Base-by-base conservation (phyloP, 2,329 filamentous ascomycete species). In the Fusarium mangiferae region DNA sequence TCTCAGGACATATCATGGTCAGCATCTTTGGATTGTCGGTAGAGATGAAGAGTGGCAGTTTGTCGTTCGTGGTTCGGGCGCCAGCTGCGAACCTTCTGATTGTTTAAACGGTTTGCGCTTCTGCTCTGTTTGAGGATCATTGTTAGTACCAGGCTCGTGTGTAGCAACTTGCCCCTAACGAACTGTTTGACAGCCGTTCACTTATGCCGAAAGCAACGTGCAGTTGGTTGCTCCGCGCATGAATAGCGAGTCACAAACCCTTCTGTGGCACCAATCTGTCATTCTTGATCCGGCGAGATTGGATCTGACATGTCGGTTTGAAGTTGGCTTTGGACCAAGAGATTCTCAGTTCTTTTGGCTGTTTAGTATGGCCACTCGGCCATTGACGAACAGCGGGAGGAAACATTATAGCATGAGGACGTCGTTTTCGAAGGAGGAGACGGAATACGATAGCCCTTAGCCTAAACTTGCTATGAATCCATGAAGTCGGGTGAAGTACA, bases 171-270 rank as follows among this genome's bases (percentile, higher is more conserved):
- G 49, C 48, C 39, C 52, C 59, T 69, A 60, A 54, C 63, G 60
- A 56, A 51, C 48, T 61, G 63, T 74, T 66, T 74, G 72, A 69
- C 72, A 74, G 56, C 72, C 72, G 72, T 60, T 52, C 36, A 72
- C 68, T 74, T 57, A 65, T 68, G 68, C 72, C 72, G 72, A 75
- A 54, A 61, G 72, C 72, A 74, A 75, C 72, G 68, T 74, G 71
- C 61, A 55, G 30, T 15, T 58, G 44, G 72, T 74, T 55, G 42
- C 68, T 75, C 71, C 59, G 52, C 58, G 64, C 59, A 46, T 75
- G 72, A 68, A 56, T 57, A 59, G 58, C 58, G 63, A 41, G 55
- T 17, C 72, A 74, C 72, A 73, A 69, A 42, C 67, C 59, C 59
- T 24, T 65, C 68, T 61, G 72, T 74, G 46, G 20, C 30, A 75